Evolutionary conservation across 2,329 filamentous ascomycete genomes (phyloP).

Genomic region (Clarireedia monteithiana): DNA sequence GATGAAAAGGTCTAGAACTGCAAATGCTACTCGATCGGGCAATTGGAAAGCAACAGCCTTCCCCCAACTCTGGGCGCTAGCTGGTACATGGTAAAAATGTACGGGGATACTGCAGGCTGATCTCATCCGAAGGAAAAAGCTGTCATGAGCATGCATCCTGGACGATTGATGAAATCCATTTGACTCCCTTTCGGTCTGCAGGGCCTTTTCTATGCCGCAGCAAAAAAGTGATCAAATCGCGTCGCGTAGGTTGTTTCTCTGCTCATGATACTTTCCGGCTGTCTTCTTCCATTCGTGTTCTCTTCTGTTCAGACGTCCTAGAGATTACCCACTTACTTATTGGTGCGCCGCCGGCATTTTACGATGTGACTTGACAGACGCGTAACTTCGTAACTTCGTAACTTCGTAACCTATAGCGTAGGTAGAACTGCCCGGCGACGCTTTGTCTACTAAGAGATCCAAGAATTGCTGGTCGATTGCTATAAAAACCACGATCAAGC

Average conservation of each 20-base stretch:
- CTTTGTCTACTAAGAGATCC: not conserved
- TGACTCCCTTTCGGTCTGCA: not conserved
- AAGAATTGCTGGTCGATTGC: not conserved
- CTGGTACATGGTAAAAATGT: slow-evolving; percentile 1
- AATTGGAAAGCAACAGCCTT: not conserved
- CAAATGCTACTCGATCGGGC: slow-evolving; percentile 5
- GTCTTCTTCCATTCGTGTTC: not conserved
- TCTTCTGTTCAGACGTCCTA: not conserved
- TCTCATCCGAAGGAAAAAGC: not conserved
- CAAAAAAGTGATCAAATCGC: not conserved
- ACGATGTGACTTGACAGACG: not conserved
- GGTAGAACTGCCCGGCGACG: too few relatives aligned
- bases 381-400: not conserved
- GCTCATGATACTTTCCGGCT: not conserved
- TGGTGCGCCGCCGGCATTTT: not conserved
- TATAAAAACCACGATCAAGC: not conserved
- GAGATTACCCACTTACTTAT: not conserved
- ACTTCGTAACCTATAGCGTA: too few relatives aligned
- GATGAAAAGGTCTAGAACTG: not conserved
- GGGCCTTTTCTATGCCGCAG: not conserved
- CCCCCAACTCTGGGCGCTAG: not conserved
- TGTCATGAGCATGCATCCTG: not conserved
- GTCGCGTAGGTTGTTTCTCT: not conserved
- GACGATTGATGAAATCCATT: not conserved
- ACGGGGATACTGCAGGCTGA: slow-evolving; percentile 7